These are phyloP conservation scores for Tillandsia fasciculata DNA, from an alignment of 176 grass and related monocot species.

Conservation along the genomic window DNA sequence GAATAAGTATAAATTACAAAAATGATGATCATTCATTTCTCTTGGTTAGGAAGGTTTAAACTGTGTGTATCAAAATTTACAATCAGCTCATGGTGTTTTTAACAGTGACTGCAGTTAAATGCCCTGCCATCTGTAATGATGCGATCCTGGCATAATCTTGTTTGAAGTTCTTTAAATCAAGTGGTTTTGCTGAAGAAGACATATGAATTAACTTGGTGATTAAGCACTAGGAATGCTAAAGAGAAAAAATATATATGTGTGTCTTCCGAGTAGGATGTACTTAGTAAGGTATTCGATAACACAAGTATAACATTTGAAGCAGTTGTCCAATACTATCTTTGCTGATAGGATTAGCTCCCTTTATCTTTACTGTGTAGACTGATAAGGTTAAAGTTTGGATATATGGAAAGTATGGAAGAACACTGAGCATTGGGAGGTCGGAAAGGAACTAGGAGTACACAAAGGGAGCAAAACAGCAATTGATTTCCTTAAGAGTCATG, in stretches of 20 bases:
- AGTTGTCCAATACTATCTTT: not conserved
- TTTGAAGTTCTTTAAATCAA: conserved; percentile 2
- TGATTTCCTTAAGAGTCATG: too few relatives aligned
- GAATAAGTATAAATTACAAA: not conserved
- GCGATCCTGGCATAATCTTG: not conserved
- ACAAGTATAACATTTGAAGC: not conserved
- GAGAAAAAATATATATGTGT: not conserved
- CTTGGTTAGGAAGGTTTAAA: not conserved
- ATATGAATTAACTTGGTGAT: not conserved
- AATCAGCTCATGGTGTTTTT: not conserved
- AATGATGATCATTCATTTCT: not conserved
- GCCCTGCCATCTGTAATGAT: not conserved
- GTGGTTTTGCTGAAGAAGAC: not conserved
- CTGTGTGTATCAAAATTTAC: not conserved
- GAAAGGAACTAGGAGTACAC: too few relatives aligned
- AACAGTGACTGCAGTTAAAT: not conserved
- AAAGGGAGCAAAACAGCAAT: too few relatives aligned
- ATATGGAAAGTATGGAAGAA: not conserved
- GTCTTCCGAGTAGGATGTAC: not conserved
- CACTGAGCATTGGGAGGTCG: not conserved
- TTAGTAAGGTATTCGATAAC: not conserved
- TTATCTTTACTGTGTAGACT: too few relatives aligned
- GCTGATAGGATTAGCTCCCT: not conserved
- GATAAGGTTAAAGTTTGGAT: not conserved
- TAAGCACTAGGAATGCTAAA: too few relatives aligned